Evolutionary conservation across 208 protist species (phyloP).

Genomic region (Acanthamoeba castellanii): DNA sequence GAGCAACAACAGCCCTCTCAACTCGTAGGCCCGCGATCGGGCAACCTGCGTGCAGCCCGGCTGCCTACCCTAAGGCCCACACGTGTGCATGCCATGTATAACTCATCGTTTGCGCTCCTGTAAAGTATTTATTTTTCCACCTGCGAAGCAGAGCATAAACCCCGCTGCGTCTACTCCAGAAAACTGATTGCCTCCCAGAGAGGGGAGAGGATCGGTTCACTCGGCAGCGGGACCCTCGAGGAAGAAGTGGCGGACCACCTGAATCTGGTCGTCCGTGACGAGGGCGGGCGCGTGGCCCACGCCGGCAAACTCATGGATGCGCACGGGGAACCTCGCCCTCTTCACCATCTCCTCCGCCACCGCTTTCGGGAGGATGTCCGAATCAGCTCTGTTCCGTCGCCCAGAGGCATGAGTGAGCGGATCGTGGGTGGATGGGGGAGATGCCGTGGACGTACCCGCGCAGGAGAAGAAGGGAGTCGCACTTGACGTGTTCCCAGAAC

Average conservation of each 20-base stretch:
- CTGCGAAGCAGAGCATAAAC: too few species aligned
- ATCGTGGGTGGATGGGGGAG: neutral
- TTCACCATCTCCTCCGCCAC: slow-evolving; percentile 30
- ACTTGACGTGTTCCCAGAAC: slow-evolving; percentile 36
- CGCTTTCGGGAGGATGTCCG: neutral
- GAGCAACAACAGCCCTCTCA: neutral
- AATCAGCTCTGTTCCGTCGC: neutral
- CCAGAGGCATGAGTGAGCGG: neutral
- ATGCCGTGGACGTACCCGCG: neutral
- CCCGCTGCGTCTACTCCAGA: too few species aligned
- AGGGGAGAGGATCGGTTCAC: too few species aligned
- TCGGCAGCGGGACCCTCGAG: neutral
- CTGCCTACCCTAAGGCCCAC: too few species aligned
- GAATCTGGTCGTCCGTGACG: neutral
- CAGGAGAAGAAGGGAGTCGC: neutral
- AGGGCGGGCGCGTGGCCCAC: slow-evolving; percentile 11
- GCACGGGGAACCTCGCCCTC: slow-evolving; percentile 5
- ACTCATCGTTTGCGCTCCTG: too few species aligned
- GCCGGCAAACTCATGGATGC: neutral
- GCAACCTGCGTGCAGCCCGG: too few species aligned
- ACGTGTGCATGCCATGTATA: too few species aligned
- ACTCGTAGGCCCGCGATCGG: too few species aligned
- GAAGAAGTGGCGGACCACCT: neutral
- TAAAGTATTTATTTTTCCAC: too few species aligned
- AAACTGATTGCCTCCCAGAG: too few species aligned